Conservation (phyloP, 352 stramenopile species). For the Phytopythium boreale region DNA sequence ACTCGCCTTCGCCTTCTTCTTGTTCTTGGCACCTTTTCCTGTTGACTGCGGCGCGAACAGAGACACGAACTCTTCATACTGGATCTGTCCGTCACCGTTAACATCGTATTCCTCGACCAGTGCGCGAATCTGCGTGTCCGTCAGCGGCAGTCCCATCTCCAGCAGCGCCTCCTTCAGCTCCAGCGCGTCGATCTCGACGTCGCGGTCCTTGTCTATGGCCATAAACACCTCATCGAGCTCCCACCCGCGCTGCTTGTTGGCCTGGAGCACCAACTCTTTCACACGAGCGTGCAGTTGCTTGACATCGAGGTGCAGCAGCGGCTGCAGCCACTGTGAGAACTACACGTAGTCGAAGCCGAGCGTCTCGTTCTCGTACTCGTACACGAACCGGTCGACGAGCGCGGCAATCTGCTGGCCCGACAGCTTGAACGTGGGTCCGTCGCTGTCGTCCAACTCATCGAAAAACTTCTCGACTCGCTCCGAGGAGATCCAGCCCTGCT, state of each 20-base stretch:
- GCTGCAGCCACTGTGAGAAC: conserved; percentile 68
- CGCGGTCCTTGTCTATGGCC: conserved; percentile 53
- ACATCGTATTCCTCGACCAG: conserved; percentile 65
- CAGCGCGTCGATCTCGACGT: conserved; percentile 43
- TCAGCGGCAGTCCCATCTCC: conserved; percentile 66
- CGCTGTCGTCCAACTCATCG: conserved; percentile 17
- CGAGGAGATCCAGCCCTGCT: conserved; percentile 49
- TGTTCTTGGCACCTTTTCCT: conserved; percentile 13
- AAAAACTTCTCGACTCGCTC: conserved; percentile 30
- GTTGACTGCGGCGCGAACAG: conserved; percentile 26
- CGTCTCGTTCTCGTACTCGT: conserved; percentile 53
- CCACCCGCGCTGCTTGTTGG: conserved; percentile 35
- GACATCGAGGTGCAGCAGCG: conserved; percentile 55
- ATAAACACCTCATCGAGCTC: conserved; percentile 55
- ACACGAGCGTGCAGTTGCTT: conserved; percentile 51
- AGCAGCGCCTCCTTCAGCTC: conserved; percentile 58
- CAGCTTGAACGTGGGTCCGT: conserved; percentile 37
- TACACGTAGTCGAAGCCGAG: conserved; percentile 68
- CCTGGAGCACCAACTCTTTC: conserved; percentile 37
- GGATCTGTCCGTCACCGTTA: conserved; percentile 56
- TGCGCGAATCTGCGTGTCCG: conserved; percentile 55
- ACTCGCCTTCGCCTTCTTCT: conserved; percentile 1
- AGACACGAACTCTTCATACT: conserved; percentile 57
- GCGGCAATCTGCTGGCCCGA: conserved; percentile 23
- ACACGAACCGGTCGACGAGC: conserved; percentile 62